Evolutionary conservation across 2,329 filamentous ascomycete species (phyloP).

Genomic region (Drechslera avenae): DNA sequence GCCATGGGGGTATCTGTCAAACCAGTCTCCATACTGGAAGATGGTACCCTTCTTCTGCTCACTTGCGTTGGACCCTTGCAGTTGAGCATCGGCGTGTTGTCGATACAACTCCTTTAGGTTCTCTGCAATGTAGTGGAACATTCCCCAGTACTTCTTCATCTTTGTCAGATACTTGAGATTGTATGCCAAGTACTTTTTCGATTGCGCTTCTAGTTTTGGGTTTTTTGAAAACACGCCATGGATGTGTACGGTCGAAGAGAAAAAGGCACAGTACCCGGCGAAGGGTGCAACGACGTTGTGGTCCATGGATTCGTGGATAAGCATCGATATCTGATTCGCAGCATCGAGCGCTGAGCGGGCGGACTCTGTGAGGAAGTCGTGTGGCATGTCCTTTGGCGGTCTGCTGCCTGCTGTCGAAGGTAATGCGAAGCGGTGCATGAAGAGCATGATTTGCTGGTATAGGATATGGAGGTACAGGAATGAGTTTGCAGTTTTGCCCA

Average conservation of each 20-base stretch:
- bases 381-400: constrained; percentile 73
- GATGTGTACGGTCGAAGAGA: constrained; percentile 92
- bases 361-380: constrained; percentile 76
- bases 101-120: constrained; percentile 89
- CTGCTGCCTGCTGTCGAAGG: constrained; percentile 67
- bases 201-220: constrained; percentile 71
- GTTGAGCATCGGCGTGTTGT: constrained; percentile 79
- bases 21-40: constrained; percentile 98
- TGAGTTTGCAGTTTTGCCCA: constrained; percentile 85
- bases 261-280: constrained; percentile 91
- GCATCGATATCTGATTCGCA: constrained; percentile 82
- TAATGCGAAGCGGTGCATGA: constrained; percentile 86
- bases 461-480: constrained; percentile 92
- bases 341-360: constrained; percentile 78
- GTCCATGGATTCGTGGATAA: constrained; percentile 79
- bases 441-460: constrained; percentile 86
- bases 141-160: constrained; percentile 98
- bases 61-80: constrained; percentile 62
- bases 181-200: constrained; percentile 81
- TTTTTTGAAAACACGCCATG: constrained; percentile 90
- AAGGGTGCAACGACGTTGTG: constrained; percentile 88
- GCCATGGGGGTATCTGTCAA: constrained; percentile 90
- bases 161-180: constrained; percentile 90
- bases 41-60: constrained; percentile 59
- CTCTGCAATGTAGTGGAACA: constrained; percentile 97